Conservation (phyloP, 2,329 filamentous ascomycete genomes). For the Pseudogymnoascus sp. region DNA sequence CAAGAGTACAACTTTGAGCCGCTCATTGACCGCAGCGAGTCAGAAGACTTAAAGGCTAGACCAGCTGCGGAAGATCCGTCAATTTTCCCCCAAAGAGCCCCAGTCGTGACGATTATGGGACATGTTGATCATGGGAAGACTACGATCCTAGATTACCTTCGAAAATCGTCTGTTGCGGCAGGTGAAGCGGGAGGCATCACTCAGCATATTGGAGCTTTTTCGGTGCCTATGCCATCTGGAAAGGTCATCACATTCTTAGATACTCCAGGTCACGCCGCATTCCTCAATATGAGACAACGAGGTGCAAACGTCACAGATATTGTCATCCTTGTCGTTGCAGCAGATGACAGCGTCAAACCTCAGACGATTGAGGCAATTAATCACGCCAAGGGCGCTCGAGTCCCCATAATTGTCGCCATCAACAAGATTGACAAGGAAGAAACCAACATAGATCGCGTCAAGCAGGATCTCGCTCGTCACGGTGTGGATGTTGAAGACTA, state of each 20-base stretch:
- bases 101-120: conserved; percentile 98
- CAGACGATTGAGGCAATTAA: conserved; percentile 95
- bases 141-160: conserved; percentile 85
- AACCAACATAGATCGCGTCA: conserved; percentile 73
- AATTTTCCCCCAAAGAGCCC: conserved; percentile 65
- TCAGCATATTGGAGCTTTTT: conserved; percentile 96
- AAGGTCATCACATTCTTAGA: conserved; percentile 95
- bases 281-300: conserved; percentile 89
- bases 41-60: conserved; percentile 62
- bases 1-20: conserved; percentile 91
- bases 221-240: conserved; percentile 75
- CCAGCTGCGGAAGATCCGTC: conserved; percentile 62
- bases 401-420: conserved; percentile 95
- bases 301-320: conserved; percentile 96
- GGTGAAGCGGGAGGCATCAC: conserved; percentile 95
- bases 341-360: conserved; percentile 94
- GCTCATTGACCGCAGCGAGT: conserved; percentile 58
- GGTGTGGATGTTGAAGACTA: conserved; percentile 91
- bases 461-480: conserved; percentile 73
- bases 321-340: conserved; percentile 88
- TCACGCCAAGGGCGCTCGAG: conserved; percentile 76
- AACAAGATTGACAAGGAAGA: conserved; percentile 93
- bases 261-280: conserved; percentile 92
- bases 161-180: conserved; percentile 85
- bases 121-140: conserved; percentile 99